Evolutionary conservation across 768 basidiomycete genomes (phyloP).

Genomic region (Amanita molliuscula): DNA sequence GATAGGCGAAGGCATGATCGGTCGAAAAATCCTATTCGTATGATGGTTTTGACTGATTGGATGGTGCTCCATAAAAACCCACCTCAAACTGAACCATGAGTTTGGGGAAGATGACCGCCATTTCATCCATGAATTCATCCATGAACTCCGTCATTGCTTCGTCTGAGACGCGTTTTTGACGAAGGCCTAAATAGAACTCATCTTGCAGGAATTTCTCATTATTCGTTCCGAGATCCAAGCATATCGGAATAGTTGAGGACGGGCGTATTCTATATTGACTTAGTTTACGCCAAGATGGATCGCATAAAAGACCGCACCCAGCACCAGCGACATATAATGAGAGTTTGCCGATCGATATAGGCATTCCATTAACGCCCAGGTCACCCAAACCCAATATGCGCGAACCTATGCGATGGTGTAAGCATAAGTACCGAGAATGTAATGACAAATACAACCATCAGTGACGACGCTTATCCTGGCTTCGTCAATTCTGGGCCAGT

Average conservation of each 20-base stretch:
- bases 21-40: constrained; percentile 73
- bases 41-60: not conserved
- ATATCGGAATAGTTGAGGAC: constrained; percentile 70
- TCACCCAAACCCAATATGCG: constrained; percentile 87
- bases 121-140: constrained; percentile 89
- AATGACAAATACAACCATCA: constrained; percentile 42
- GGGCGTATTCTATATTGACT: constrained; percentile 51
- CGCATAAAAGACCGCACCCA: constrained; percentile 38
- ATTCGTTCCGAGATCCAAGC: constrained; percentile 86
- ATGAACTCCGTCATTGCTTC: constrained; percentile 71
- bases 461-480: constrained; percentile 91
- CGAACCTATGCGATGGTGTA: constrained; percentile 40
- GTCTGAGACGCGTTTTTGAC: constrained; percentile 55
- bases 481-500: constrained; percentile 63
- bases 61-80: constrained; percentile 7
- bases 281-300: constrained; percentile 1
- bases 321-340: constrained; percentile 86
- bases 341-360: constrained; percentile 87
- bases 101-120: constrained; percentile 65
- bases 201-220: constrained; percentile 72
- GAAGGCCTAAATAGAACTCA: constrained; percentile 82
- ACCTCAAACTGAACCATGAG: constrained; percentile 83
- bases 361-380: constrained; percentile 77
- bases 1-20: constrained; percentile 82
- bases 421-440: not conserved